Percentiles rank a stretch among this genome's conserved stretches.
Evolutionary conservation across 1,284 basidiomycete genomes (phyloP).

Genomic region (Spongispora temasekensis): DNA sequence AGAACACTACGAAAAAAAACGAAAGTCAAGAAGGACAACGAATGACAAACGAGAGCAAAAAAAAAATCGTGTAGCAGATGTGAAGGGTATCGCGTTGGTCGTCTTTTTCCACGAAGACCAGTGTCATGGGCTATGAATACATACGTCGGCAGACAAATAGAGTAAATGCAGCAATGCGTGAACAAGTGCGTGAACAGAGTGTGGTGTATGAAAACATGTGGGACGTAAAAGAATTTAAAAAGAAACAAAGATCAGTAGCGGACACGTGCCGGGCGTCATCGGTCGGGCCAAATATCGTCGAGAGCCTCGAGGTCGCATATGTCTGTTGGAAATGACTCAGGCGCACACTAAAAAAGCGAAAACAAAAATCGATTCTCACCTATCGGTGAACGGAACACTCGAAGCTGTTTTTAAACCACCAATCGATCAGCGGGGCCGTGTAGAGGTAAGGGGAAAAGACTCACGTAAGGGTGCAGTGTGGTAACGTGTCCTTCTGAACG

Average conservation of each 20-base stretch:
- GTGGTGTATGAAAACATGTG: background rate
- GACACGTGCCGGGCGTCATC: constrained; percentile 16
- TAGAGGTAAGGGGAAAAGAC: constrained; percentile 1
- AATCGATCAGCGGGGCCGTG: constrained; percentile 14
- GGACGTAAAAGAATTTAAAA: no score
- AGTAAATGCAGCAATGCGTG: constrained; percentile 11
- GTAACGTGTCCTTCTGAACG: constrained; percentile 31
- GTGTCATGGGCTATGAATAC: constrained; percentile 1
- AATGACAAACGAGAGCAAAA: no score
- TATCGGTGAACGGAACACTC: constrained; percentile 34
- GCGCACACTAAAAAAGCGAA: background rate
- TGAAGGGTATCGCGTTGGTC: no score
- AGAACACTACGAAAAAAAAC: no score
- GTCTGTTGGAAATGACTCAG: constrained; percentile 21
- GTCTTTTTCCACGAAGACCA: background rate
- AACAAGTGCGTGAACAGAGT: constrained; percentile 1
- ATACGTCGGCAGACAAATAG: constrained; percentile 2
- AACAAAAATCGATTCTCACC: constrained; percentile 15
- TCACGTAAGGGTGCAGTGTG: constrained; percentile 34
- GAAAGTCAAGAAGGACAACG: no score
- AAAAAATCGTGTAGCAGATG: no score
- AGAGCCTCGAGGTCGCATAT: constrained; percentile 31
- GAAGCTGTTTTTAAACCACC: constrained; percentile 20
- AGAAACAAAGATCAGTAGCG: background rate
- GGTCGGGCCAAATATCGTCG: constrained; percentile 19